Percentiles rank a stretch among this genome's conserved stretches.
These are phyloP conservation scores for Syzygium jambos DNA, from an alignment of 345 rosid species.

Conservation along the genomic window DNA sequence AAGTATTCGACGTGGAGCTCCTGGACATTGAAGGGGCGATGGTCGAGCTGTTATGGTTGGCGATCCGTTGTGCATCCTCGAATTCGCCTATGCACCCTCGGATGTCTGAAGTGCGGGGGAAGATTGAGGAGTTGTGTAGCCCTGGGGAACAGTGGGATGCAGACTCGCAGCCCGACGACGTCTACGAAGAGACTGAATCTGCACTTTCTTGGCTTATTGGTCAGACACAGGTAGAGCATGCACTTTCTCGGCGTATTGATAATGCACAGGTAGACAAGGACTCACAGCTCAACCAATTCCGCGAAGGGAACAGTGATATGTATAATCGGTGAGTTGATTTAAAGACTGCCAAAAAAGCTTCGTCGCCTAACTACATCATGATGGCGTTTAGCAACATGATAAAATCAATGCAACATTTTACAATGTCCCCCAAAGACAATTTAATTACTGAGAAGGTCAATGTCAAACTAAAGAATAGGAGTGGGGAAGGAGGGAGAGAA, in stretches of 20 bases:
- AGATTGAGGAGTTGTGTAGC: constrained; percentile 56
- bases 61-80: constrained; percentile 68
- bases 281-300: background rate
- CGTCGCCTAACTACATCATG: background rate
- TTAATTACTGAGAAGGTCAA: background rate
- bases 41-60: constrained; percentile 89
- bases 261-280: constrained; percentile 31
- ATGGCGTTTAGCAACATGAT: too few relatives aligned
- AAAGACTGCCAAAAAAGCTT: background rate
- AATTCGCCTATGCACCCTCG: constrained; percentile 52
- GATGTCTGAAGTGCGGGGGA: constrained; percentile 72
- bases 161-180: too few relatives aligned
- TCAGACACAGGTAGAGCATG: too few relatives aligned
- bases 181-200: too few relatives aligned
- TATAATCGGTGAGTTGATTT: background rate
- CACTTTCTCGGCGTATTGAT: too few relatives aligned
- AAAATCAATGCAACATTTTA: background rate
- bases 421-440: background rate
- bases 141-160: too few relatives aligned
- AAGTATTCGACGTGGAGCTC: constrained; percentile 74
- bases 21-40: constrained; percentile 67
- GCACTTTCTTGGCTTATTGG: too few relatives aligned
- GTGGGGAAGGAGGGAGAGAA: background rate
- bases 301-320: background rate
- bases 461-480: background rate